Evolutionary conservation across 1,284 basidiomycete species (phyloP).

Genomic region (Golubevia pallescens): DNA sequence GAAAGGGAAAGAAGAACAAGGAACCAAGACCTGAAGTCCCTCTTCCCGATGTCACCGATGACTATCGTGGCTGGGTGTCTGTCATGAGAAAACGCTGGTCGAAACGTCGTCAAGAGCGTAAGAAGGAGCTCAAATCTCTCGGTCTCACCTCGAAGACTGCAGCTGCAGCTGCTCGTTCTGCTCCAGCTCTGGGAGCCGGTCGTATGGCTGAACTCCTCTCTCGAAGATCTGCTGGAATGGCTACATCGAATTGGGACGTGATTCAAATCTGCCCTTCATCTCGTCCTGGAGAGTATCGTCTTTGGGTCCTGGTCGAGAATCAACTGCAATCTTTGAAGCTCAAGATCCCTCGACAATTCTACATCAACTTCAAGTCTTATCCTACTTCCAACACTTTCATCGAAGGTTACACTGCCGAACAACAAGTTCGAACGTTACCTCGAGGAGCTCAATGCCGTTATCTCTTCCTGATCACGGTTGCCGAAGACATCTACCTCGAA

Average conservation of each 20-base stretch:
- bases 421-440: constrained; percentile 47
- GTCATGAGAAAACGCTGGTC: constrained; percentile 57
- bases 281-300: constrained; percentile 51
- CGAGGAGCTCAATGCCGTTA: constrained; percentile 44
- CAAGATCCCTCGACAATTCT: constrained; percentile 55
- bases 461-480: constrained; percentile 52
- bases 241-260: constrained; percentile 54
- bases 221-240: constrained; percentile 43
- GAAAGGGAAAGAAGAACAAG: background rate
- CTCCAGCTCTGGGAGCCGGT: constrained; percentile 9
- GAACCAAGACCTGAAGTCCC: constrained; percentile 12
- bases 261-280: constrained; percentile 46
- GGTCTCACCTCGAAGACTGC: constrained; percentile 3
- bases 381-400: constrained; percentile 31
- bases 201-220: constrained; percentile 42
- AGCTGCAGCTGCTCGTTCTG: constrained; percentile 4
- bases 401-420: constrained; percentile 33
- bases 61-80: constrained; percentile 53
- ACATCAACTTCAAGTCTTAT: constrained; percentile 52
- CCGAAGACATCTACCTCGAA: constrained; percentile 48
- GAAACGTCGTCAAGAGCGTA: constrained; percentile 25
- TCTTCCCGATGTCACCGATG: constrained; percentile 42
- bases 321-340: constrained; percentile 55
- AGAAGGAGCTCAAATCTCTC: constrained; percentile 26
- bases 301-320: constrained; percentile 56